Evolutionary conservation across 2,329 filamentous ascomycete genomes (phyloP).

Genomic region (Alternaria infectoria): DNA sequence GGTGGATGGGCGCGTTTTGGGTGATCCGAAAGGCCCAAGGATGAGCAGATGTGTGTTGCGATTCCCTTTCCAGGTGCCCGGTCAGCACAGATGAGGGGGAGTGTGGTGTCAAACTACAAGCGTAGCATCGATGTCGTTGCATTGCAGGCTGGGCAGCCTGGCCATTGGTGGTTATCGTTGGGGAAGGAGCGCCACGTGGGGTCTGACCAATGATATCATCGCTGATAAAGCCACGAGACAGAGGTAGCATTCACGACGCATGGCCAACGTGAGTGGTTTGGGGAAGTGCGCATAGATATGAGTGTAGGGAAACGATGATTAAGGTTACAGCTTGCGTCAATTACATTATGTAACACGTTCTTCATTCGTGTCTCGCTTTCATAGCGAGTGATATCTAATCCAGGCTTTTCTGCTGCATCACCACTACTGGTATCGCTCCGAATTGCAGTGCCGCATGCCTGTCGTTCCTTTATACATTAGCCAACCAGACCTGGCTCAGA

Average conservation of each 20-base stretch:
- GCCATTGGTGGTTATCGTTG: constrained; percentile 6
- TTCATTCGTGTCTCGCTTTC: not conserved
- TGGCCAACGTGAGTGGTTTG: not conserved
- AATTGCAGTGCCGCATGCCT: not conserved
- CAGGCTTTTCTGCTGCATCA: not conserved
- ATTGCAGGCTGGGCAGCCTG: constrained; percentile 21
- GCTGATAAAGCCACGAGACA: constrained; percentile 25
- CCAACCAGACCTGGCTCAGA: not conserved
- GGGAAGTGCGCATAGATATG: not conserved
- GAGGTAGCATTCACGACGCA: not conserved
- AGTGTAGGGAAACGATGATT: no score
- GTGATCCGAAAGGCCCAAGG: not conserved
- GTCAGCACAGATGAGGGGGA: constrained; percentile 5
- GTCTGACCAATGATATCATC: constrained; percentile 23
- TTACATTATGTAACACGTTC: not conserved
- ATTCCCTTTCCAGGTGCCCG: not conserved
- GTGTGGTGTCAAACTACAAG: constrained; percentile 12
- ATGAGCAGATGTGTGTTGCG: not conserved
- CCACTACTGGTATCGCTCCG: not conserved
- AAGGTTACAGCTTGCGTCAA: no score
- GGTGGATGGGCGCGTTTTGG: not conserved
- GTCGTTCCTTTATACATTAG: not conserved
- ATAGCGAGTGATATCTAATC: constrained; percentile 1
- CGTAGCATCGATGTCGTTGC: constrained; percentile 30
- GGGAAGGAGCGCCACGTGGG: constrained; percentile 20